Evolutionary conservation across 345 rosid species (phyloP).

Genomic region (Gossypium arboreum): DNA sequence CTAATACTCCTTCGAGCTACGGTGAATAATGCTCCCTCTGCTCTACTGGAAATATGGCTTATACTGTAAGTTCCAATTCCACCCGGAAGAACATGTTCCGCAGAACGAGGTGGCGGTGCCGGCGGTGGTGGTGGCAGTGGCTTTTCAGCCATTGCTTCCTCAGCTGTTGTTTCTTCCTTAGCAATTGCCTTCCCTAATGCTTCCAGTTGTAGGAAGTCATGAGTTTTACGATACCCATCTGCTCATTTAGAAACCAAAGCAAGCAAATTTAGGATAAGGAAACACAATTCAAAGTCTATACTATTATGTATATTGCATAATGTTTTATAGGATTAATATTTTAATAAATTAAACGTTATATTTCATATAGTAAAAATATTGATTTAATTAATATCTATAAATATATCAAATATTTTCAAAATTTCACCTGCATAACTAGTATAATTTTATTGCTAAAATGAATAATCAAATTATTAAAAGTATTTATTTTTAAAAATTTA

Average conservation of each 20-base stretch:
- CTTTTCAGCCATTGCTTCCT: conserved; percentile 44
- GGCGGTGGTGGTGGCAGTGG: conserved; percentile 50
- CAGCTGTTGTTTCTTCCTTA: conserved; percentile 47
- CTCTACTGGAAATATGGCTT: conserved; percentile 64
- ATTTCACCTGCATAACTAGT: too few relatives aligned
- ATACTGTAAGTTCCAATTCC: conserved; percentile 91
- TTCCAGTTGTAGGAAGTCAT: conserved; percentile 77
- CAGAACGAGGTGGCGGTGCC: conserved; percentile 45
- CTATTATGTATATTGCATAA: neutral
- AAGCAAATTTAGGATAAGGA: neutral
- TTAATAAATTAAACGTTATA: too few relatives aligned
- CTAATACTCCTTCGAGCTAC: conserved; percentile 45
- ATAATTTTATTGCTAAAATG: too few relatives aligned
- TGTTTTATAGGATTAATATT: too few relatives aligned
- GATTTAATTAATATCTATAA: too few relatives aligned
- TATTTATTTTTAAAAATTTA: too few relatives aligned
- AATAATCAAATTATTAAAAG: too few relatives aligned
- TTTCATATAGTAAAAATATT: too few relatives aligned
- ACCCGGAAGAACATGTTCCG: conserved; percentile 76
- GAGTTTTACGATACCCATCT: conserved; percentile 64
- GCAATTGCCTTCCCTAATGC: conserved; percentile 41
- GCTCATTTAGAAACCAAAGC: conserved; percentile 16
- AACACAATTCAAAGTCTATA: neutral
- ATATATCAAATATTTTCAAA: too few relatives aligned
- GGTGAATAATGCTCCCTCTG: conserved; percentile 52